phyloP scores from a whole-genome alignment of 2,329 filamentous ascomycete genomes.

The Capronia epimyces region DNA sequence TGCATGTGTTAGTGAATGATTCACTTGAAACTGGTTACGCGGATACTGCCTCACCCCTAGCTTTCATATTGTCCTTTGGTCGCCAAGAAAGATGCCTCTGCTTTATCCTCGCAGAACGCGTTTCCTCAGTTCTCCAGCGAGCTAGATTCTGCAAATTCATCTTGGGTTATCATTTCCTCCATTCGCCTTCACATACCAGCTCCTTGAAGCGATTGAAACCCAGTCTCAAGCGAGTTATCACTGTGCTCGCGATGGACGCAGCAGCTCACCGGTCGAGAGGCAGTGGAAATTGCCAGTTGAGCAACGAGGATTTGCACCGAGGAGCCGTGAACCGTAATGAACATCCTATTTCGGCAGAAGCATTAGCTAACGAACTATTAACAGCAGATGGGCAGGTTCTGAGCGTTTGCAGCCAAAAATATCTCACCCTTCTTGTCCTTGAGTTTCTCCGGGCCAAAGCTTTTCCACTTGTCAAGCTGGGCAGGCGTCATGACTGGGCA shows the following conservation, averaged over 20 bases:
- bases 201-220: too few species aligned
- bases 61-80: background rate
- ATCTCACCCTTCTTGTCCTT: slow-evolving; percentile 15
- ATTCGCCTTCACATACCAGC: too few species aligned
- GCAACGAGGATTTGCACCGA: background rate
- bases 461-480: slow-evolving; percentile 14
- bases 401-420: slow-evolving; percentile 15
- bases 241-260: background rate
- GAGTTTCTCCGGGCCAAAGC: slow-evolving; percentile 23
- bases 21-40: background rate
- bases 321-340: slow-evolving; percentile 7
- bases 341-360: background rate
- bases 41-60: background rate
- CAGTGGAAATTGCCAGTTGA: background rate
- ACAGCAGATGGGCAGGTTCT: slow-evolving; percentile 14
- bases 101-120: too few species aligned
- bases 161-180: too few species aligned
- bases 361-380: background rate
- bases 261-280: background rate
- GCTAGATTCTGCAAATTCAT: too few species aligned
- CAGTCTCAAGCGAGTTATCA: too few species aligned
- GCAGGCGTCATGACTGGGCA: background rate
- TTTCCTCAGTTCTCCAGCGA: too few species aligned
- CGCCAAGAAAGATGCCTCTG: background rate
- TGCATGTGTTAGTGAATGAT: background rate